These are phyloP conservation scores for Fomes fomentarius DNA, from an alignment of 1,284 basidiomycete genomes.

Conservation along the genomic window DNA sequence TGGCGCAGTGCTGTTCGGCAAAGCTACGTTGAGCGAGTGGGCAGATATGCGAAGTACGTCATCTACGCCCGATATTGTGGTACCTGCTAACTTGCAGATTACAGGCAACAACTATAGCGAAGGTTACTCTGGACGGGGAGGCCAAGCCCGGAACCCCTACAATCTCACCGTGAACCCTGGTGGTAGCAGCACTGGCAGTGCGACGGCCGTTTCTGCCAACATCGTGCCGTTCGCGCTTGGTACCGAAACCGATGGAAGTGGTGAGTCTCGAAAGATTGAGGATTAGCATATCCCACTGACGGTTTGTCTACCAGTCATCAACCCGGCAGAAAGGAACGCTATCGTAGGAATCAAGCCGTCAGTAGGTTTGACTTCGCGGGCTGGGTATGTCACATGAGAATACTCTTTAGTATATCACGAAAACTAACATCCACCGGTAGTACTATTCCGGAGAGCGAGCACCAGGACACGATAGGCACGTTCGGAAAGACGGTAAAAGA, in stretches of 20 bases:
- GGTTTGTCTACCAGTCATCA: constrained; percentile 52
- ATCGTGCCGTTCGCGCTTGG: constrained; percentile 63
- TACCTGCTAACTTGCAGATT: too few relatives aligned
- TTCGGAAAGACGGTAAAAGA: constrained; percentile 52
- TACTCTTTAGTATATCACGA: neutral
- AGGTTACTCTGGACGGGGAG: constrained; percentile 70
- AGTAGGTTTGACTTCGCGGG: constrained; percentile 52
- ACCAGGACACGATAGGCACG: constrained; percentile 55
- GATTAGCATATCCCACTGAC: too few relatives aligned
- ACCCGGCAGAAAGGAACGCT: constrained; percentile 45
- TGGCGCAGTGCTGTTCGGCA: constrained; percentile 73
- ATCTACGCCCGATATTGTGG: constrained; percentile 35
- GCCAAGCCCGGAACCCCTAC: constrained; percentile 64
- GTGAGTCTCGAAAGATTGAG: too few relatives aligned
- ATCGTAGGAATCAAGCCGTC: constrained; percentile 58
- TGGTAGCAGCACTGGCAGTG: constrained; percentile 69
- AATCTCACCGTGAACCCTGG: constrained; percentile 63
- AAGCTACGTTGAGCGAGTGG: constrained; percentile 67
- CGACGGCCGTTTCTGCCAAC: constrained; percentile 63
- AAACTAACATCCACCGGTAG: neutral
- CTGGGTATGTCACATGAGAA: constrained; percentile 46
- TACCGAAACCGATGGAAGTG: constrained; percentile 60
- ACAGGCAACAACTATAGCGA: too few relatives aligned
- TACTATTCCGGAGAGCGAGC: constrained; percentile 54
- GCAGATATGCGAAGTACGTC: constrained; percentile 57